Evolutionary conservation across 345 rosid genomes (phyloP), one percentile per base, ranked within the genome.

Genomic region (Schrenkiella parvula): DNA sequence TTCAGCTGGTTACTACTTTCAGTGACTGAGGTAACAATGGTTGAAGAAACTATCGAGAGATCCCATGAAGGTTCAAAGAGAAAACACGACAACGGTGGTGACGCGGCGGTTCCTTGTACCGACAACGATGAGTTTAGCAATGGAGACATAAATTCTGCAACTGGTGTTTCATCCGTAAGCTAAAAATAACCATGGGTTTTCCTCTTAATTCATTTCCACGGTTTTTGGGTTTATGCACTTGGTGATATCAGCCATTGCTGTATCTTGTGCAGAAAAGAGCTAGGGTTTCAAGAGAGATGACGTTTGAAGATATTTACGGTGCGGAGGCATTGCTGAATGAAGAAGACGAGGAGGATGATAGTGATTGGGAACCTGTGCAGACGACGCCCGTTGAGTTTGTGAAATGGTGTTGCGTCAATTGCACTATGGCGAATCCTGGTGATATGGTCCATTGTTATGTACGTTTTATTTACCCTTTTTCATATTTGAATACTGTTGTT

Each of bases 281-380:
- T 48, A 82, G 82, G 68, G 60, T 71, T 48, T 84, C 76, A 15
- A 83, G 80, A 76, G 93, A 91, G 50, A 79, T 86, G 85, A 91
- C 92, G 47, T 80, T 88, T 58, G 83, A 86, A 74, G 97, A 91
- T 70, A 80, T 91, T 71, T 87, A 84, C 74, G 67, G 72, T 44
- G 77, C 83, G 17, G 79, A 85, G n/a, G 50, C 74, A 14, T 64
- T 74, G 42, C 81, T 84, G 31, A 76, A 84, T 41, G 95, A 82
- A 0, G 98, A 88, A 0, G 98, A 85, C 0, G 91, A 91, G 13
- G 98, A 91, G 14, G 98, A 93, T 21, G 96, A 90, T 52, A 87
- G 89, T 79, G 98, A 95, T 9, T 91, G 99, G 99, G 98, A 91
- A 73, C 98, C 99, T 34, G 46, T 81, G 60, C 83, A 75, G 81